Percentiles rank a stretch among this genome's conserved stretches.
Evolutionary conservation across 2,329 filamentous ascomycete genomes (phyloP).

Genomic region (Chaetomium strumarium): DNA sequence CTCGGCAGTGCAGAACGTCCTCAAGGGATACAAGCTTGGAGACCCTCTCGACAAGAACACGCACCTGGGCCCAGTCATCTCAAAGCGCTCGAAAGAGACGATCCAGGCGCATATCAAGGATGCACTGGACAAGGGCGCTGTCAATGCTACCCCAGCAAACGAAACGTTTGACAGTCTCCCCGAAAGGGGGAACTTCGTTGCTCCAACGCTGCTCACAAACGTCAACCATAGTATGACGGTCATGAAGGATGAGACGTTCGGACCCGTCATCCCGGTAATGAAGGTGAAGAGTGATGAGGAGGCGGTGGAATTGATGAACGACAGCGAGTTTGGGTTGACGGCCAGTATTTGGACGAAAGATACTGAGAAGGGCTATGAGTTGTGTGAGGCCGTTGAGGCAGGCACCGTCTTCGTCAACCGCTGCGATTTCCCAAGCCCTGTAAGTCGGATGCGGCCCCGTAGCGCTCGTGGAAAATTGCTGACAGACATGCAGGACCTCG

Average conservation of each 20-base stretch:
- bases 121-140: slow-evolving; percentile 76
- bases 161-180: slow-evolving; percentile 67
- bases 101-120: slow-evolving; percentile 78
- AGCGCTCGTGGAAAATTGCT: slow-evolving; percentile 10
- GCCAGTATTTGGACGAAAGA: slow-evolving; percentile 98
- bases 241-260: slow-evolving; percentile 94
- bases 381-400: slow-evolving; percentile 78
- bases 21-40: slow-evolving; percentile 79
- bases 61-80: slow-evolving; percentile 84
- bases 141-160: slow-evolving; percentile 78
- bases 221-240: slow-evolving; percentile 79
- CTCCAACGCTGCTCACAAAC: slow-evolving; percentile 72
- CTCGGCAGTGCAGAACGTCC: slow-evolving; percentile 69
- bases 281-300: slow-evolving; percentile 76
- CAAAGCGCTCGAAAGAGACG: slow-evolving; percentile 66
- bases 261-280: slow-evolving; percentile 85
- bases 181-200: slow-evolving; percentile 79
- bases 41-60: slow-evolving; percentile 75
- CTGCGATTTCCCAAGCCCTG: slow-evolving; percentile 85
- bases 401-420: slow-evolving; percentile 96
- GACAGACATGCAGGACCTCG: slow-evolving; percentile 60
- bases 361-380: slow-evolving; percentile 63
- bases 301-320: slow-evolving; percentile 83
- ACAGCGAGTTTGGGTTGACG: slow-evolving; percentile 88
- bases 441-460: slow-evolving; percentile 43